phyloP scores from a whole-genome alignment of 257 asterid genomes.

The Phtheirospermum japonicum region DNA sequence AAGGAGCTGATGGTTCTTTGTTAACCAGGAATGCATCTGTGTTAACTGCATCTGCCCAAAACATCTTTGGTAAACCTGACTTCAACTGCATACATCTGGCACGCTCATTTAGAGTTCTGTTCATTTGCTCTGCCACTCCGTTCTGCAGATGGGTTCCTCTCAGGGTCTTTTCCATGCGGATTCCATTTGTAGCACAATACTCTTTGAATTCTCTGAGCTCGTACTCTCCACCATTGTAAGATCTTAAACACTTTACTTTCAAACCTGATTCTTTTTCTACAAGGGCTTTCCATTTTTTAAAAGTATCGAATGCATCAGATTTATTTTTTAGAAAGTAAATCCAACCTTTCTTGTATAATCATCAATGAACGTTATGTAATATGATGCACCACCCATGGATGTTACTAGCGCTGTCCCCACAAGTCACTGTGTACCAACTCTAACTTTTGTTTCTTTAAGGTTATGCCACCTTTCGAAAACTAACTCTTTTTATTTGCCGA shows the following conservation, averaged over 20 bases:
- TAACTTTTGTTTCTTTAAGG: not conserved
- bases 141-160: too few species aligned
- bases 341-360: not conserved
- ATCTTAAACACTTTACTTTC: not conserved
- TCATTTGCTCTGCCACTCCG: too few species aligned
- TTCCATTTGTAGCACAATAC: too few species aligned
- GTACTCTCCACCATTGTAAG: not conserved
- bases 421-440: not conserved
- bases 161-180: too few species aligned
- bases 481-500: too few species aligned
- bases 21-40: too few species aligned
- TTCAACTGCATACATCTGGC: too few species aligned
- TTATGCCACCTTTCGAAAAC: not conserved
- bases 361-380: not conserved
- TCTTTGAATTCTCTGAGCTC: too few species aligned
- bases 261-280: not conserved
- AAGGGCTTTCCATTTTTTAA: not conserved
- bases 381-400: not conserved
- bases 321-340: not conserved
- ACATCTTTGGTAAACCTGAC: too few species aligned
- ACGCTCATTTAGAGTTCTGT: too few species aligned
- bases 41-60: too few species aligned
- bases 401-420: not conserved
- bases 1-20: too few species aligned
- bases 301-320: not conserved